Percentiles rank a stretch among this genome's conserved stretches.
These are phyloP conservation scores for Sutorius australiensis DNA, from an alignment of 768 basidiomycete species.

Conservation along the genomic window DNA sequence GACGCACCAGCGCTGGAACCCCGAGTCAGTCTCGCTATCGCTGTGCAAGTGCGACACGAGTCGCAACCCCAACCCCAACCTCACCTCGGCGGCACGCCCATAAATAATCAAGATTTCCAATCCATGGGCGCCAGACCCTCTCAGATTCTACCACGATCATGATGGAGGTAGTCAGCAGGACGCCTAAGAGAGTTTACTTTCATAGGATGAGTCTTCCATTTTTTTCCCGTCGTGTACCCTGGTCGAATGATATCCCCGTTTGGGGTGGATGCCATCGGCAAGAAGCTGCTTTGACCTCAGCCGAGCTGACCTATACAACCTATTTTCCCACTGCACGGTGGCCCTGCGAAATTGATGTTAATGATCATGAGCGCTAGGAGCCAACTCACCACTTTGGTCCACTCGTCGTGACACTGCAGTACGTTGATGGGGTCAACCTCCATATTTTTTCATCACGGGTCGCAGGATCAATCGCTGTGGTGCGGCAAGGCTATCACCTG, in stretches of 20 bases:
- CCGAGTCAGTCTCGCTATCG: not conserved
- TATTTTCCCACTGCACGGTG: too few relatives aligned
- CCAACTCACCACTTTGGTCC: not conserved
- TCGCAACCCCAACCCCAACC: not conserved
- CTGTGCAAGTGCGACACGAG: too few relatives aligned
- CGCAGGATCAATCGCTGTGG: not conserved
- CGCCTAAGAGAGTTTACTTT: not conserved
- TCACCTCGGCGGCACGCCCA: not conserved
- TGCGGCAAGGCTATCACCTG: conserved; percentile 5
- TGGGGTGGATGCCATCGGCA: not conserved
- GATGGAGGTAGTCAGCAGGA: not conserved
- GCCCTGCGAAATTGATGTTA: not conserved
- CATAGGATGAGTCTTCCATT: not conserved
- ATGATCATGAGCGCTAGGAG: not conserved
- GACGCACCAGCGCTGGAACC: not conserved
- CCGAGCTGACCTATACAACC: not conserved
- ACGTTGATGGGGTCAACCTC: conserved; percentile 8
- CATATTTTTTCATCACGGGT: conserved; percentile 6
- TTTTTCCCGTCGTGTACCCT: not conserved
- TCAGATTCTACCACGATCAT: not conserved
- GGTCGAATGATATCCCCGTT: not conserved
- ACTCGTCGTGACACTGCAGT: not conserved
- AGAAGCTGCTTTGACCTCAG: not conserved
- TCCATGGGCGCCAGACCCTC: not conserved
- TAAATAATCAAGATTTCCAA: not conserved